These are phyloP conservation scores for Hemerocallis citrina DNA, from an alignment of 106 monocot genomes.

Conservation along the genomic window DNA sequence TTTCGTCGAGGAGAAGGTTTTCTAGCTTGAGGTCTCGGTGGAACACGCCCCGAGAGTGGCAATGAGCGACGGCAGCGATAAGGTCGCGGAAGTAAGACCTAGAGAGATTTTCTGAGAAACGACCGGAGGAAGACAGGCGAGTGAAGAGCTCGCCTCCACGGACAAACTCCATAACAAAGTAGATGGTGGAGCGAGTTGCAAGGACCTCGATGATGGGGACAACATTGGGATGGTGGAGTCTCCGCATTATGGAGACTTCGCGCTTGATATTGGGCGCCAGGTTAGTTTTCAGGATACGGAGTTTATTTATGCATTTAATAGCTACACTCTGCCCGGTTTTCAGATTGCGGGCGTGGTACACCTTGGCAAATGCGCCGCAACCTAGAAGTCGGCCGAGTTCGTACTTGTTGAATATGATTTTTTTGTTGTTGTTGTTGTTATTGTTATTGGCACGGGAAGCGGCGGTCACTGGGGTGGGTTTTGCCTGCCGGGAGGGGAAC, in stretches of 20 bases:
- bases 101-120: slow-evolving; percentile 26
- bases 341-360: slow-evolving; percentile 54
- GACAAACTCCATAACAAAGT: slow-evolving; percentile 36
- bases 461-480: not conserved
- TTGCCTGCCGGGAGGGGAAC: too few species aligned
- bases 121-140: slow-evolving; percentile 13
- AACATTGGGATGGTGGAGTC: slow-evolving; percentile 32
- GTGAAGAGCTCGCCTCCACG: slow-evolving; percentile 40
- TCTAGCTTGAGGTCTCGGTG: slow-evolving; percentile 44
- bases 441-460: not conserved
- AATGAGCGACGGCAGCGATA: slow-evolving; percentile 31
- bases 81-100: slow-evolving; percentile 34
- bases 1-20: slow-evolving; percentile 29
- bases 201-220: slow-evolving; percentile 37
- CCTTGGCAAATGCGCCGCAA: slow-evolving; percentile 69
- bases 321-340: slow-evolving; percentile 28
- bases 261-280: slow-evolving; percentile 19
- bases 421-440: too few species aligned
- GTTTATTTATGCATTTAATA: slow-evolving; percentile 32
- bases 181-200: slow-evolving; percentile 30
- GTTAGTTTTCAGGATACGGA: slow-evolving; percentile 6
- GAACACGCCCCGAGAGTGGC: slow-evolving; percentile 47
- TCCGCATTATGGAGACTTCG: slow-evolving; percentile 26
- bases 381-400: slow-evolving; percentile 60
- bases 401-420: slow-evolving; percentile 49